phyloP scores from a whole-genome alignment of 2,329 filamentous ascomycete species.

The Rhinocladiella similis region DNA sequence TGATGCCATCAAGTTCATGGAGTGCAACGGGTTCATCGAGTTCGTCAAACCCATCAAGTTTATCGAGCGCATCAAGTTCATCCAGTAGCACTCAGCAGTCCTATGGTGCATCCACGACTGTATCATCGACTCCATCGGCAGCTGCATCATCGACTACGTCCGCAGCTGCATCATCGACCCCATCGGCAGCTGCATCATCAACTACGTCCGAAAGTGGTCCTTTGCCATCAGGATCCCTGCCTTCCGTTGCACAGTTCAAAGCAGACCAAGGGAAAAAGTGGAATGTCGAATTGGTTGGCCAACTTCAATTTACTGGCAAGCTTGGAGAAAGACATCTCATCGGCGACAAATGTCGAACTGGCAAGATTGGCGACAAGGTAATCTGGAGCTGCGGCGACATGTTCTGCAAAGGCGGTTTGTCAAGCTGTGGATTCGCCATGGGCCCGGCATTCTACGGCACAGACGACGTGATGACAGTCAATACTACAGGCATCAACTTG shows the following conservation, averaged over 20 bases:
- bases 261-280: conserved; percentile 8
- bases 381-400: conserved; percentile 15
- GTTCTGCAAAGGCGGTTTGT: neutral
- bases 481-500: neutral
- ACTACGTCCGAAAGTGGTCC: neutral
- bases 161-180: neutral
- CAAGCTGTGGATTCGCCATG: conserved; percentile 5
- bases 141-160: no score
- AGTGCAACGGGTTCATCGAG: neutral
- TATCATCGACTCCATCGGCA: no score
- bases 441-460: conserved; percentile 9
- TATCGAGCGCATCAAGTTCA: neutral
- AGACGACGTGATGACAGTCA: conserved; percentile 3
- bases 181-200: neutral
- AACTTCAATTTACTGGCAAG: neutral
- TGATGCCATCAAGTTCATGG: neutral
- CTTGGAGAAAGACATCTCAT: neutral
- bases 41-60: neutral
- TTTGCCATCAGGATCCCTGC: neutral
- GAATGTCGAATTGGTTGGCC: conserved; percentile 2
- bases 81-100: neutral
- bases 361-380: conserved; percentile 6
- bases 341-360: conserved; percentile 8
- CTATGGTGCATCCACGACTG: no score
- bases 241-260: neutral